phyloP scores from a whole-genome alignment of 371 early-diverging fungal genomes.

The Mucor indicus region DNA sequence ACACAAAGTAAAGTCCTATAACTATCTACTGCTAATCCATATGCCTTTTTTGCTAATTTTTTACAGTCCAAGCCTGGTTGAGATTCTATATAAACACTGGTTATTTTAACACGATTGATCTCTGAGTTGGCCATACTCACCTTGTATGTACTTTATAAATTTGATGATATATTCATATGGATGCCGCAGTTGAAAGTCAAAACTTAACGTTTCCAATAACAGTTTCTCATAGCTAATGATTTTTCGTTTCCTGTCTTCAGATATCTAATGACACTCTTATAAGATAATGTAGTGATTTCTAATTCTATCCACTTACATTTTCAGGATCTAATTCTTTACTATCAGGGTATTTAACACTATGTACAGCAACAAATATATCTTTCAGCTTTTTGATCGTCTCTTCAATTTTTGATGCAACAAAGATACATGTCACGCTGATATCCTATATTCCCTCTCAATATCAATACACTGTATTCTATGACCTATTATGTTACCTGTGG shows the following conservation, averaged over 20 bases:
- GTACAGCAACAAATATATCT: conserved; percentile 68
- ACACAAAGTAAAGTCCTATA: conserved; percentile 58
- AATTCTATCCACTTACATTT: conserved; percentile 14
- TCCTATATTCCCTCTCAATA: conserved; percentile 48
- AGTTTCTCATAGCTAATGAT: conserved; percentile 59
- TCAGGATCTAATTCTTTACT: conserved; percentile 59
- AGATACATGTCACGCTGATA: conserved; percentile 63
- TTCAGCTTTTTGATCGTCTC: conserved; percentile 75
- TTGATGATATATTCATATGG: conserved; percentile 62
- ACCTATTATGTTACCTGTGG: conserved; percentile 28
- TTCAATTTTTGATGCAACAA: conserved; percentile 77
- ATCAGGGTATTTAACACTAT: conserved; percentile 54
- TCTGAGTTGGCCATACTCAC: conserved; percentile 21
- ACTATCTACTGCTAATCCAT: conserved; percentile 53
- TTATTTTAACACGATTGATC: neutral
- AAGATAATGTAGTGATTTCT: neutral
- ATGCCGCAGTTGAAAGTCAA: conserved; percentile 61
- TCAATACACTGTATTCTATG: too few relatives aligned
- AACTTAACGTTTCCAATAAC: conserved; percentile 61
- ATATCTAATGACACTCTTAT: conserved; percentile 12
- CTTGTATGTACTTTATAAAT: conserved; percentile 58
- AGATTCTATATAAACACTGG: neutral
- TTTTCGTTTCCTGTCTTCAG: conserved; percentile 55
- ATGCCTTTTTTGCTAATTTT: conserved; percentile 47
- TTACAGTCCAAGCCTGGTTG: conserved; percentile 38